Conservation (phyloP, 2,329 filamentous ascomycete species). For the Microsporum ferrugineum region DNA sequence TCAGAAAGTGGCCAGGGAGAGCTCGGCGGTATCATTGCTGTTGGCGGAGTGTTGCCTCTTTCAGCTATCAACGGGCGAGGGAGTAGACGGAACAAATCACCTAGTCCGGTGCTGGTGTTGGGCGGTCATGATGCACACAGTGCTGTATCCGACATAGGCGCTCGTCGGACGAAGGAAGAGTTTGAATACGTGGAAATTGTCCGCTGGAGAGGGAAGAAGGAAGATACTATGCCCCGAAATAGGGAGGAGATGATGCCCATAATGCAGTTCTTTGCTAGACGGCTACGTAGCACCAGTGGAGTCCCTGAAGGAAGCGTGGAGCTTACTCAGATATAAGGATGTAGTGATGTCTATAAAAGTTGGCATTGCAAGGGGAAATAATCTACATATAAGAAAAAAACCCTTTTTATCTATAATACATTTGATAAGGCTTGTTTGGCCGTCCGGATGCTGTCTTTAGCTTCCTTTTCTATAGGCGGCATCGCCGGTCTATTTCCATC, state of each 20-base stretch:
- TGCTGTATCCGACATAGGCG: constrained; percentile 51
- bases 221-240: constrained; percentile 71
- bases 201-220: constrained; percentile 55
- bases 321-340: constrained; percentile 19
- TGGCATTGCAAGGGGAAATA: constrained; percentile 6
- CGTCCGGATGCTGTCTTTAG: constrained; percentile 35
- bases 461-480: constrained; percentile 29
- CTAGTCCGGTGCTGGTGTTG: constrained; percentile 33
- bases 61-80: constrained; percentile 19
- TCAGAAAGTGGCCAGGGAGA: constrained; percentile 13
- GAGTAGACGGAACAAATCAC: constrained; percentile 23
- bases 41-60: constrained; percentile 33
- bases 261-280: constrained; percentile 58
- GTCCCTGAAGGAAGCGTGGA: constrained; percentile 38
- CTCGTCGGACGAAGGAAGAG: constrained; percentile 51
- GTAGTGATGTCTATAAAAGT: not conserved
- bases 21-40: constrained; percentile 32
- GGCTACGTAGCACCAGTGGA: constrained; percentile 34
- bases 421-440: constrained; percentile 38
- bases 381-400: constrained; percentile 10
- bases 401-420: constrained; percentile 17
- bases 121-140: constrained; percentile 29
- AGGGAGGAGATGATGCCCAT: constrained; percentile 80
- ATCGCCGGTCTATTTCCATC: constrained; percentile 32
- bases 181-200: constrained; percentile 58